Conservation (phyloP, 2,329 filamentous ascomycete species). For the Cladophialophora immunda region DNA sequence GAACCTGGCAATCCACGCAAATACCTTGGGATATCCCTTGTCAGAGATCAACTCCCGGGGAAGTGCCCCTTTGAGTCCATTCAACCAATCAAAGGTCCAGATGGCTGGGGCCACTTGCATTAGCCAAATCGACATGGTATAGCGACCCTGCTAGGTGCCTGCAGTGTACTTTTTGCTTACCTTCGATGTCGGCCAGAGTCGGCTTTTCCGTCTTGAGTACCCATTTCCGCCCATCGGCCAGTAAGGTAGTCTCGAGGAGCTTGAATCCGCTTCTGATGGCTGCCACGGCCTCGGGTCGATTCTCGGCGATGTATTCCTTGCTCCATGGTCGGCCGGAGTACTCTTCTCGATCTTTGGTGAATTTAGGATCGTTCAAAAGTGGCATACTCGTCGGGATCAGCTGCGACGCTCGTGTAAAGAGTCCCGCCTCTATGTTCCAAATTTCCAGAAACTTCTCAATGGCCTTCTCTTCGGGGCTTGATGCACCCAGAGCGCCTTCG, state of each 20-base stretch:
- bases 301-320: slow-evolving; percentile 49
- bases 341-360: slow-evolving; percentile 65
- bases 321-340: slow-evolving; percentile 56
- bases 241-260: slow-evolving; percentile 68
- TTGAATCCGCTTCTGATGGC: slow-evolving; percentile 64
- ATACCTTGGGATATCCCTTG: slow-evolving; percentile 66
- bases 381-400: slow-evolving; percentile 67
- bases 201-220: slow-evolving; percentile 63
- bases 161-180: slow-evolving; percentile 44
- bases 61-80: slow-evolving; percentile 63
- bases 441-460: slow-evolving; percentile 65
- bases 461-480: slow-evolving; percentile 53
- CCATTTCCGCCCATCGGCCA: slow-evolving; percentile 74
- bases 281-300: slow-evolving; percentile 65
- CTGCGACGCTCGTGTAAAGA: slow-evolving; percentile 64
- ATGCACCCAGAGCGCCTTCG: slow-evolving; percentile 50
- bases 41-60: slow-evolving; percentile 62
- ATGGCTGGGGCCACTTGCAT: slow-evolving; percentile 53
- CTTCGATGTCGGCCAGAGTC: slow-evolving; percentile 73
- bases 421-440: slow-evolving; percentile 64
- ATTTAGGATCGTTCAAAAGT: slow-evolving; percentile 65
- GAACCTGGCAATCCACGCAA: slow-evolving; percentile 72
- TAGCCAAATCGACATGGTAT: slow-evolving; percentile 25
- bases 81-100: slow-evolving; percentile 74
- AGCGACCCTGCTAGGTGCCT: slow-evolving; percentile 18